Percentiles rank a stretch among this genome's conserved stretches.
These are phyloP conservation scores for Haberlea rhodopensis DNA, from an alignment of 257 asterid genomes.

Conservation along the genomic window DNA sequence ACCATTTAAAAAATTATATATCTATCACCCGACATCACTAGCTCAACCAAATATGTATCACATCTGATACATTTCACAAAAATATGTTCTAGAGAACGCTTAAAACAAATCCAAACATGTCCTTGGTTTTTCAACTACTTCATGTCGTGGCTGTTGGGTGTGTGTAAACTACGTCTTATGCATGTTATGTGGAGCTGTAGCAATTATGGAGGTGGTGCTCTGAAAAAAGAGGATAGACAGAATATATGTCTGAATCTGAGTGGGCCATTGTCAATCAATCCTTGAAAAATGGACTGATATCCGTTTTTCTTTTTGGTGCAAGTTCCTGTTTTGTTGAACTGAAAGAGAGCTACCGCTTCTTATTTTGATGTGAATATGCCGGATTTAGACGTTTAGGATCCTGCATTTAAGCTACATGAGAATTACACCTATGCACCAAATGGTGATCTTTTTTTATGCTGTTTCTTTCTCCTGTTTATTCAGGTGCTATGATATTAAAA, in stretches of 20 bases:
- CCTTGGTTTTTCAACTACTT: too few species aligned
- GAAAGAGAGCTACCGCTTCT: background rate
- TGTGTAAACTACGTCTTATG: too few species aligned
- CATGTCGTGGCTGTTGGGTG: too few species aligned
- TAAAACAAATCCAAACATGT: too few species aligned
- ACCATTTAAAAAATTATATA: too few species aligned
- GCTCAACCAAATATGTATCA: too few species aligned
- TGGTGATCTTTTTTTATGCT: constrained; percentile 7
- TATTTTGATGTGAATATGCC: background rate
- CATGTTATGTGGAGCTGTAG: too few species aligned
- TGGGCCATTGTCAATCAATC: background rate
- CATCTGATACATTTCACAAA: too few species aligned
- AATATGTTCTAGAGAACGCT: too few species aligned
- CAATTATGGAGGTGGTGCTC: too few species aligned
- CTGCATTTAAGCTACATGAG: constrained; percentile 2
- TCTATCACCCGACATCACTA: background rate
- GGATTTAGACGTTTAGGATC: constrained; percentile 1
- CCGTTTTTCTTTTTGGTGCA: background rate
- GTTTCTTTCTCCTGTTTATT: constrained; percentile 18
- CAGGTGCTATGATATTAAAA: constrained; percentile 37
- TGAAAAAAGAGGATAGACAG: background rate
- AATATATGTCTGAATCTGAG: background rate
- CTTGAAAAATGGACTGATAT: background rate
- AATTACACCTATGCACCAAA: background rate
- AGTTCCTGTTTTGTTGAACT: background rate